A percentile compares a stretch with the other conserved stretches of the same genome.
Conservation (phyloP, 139 green algal genomes). For the Coccomyxa sp. region DNA sequence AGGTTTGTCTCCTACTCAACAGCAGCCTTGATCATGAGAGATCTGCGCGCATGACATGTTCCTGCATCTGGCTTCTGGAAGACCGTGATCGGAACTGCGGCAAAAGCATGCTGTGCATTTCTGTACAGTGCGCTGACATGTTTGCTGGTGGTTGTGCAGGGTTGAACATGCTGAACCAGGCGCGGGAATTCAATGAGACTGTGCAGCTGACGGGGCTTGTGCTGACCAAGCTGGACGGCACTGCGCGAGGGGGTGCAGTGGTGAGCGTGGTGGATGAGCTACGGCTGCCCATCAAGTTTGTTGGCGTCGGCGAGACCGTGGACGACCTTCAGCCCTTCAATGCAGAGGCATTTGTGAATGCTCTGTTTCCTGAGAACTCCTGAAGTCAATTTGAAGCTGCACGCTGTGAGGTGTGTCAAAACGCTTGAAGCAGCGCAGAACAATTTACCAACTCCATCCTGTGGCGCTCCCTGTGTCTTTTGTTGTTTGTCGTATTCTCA, state of each 20-base stretch:
- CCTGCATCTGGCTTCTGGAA: too few relatives aligned
- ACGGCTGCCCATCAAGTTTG: conserved; percentile 93
- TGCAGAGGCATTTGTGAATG: conserved; percentile 83
- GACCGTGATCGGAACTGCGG: too few relatives aligned
- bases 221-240: conserved; percentile 98
- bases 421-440: too few relatives aligned
- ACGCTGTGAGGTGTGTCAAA: too few relatives aligned
- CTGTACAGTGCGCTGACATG: too few relatives aligned
- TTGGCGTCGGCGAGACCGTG: conserved; percentile 91
- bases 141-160: conserved; percentile 28
- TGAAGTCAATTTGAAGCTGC: background rate
- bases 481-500: too few relatives aligned
- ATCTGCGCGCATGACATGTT: background rate
- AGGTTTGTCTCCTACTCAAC: conserved; percentile 21
- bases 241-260: conserved; percentile 76
- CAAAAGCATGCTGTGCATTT: too few relatives aligned
- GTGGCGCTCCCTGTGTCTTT: too few relatives aligned
- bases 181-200: conserved; percentile 84
- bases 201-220: conserved; percentile 88
- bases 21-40: background rate
- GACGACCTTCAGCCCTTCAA: conserved; percentile 96
- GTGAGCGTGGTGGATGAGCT: conserved; percentile 90
- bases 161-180: conserved; percentile 95
- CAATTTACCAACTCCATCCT: too few relatives aligned
- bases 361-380: conserved; percentile 62